Conservation (phyloP, 306 rosid genomes). For the Astragalus membranaceus region DNA sequence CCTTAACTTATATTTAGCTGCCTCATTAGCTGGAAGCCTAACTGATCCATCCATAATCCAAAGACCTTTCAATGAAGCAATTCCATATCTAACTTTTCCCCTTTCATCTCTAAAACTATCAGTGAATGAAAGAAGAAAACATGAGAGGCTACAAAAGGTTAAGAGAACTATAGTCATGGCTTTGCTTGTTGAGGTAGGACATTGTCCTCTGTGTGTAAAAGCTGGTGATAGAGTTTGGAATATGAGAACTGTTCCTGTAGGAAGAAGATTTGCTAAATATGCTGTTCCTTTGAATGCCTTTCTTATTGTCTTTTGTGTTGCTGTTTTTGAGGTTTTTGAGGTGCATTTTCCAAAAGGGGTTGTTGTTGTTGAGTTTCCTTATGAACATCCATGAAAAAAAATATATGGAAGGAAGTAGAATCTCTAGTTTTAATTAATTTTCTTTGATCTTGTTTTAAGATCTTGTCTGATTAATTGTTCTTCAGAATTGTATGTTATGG, state of each 20-base stretch:
- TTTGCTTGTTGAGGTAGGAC: slow-evolving; percentile 33
- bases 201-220: slow-evolving; percentile 55
- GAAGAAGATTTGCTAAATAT: slow-evolving; percentile 62
- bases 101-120: slow-evolving; percentile 60
- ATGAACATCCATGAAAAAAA: slow-evolving; percentile 21
- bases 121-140: slow-evolving; percentile 59
- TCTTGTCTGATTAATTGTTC: background rate
- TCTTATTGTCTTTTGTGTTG: slow-evolving; percentile 49
- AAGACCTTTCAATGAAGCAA: slow-evolving; percentile 55
- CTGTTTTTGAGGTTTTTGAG: slow-evolving; percentile 37
- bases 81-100: slow-evolving; percentile 57
- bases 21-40: slow-evolving; percentile 24
- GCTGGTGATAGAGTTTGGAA: slow-evolving; percentile 57
- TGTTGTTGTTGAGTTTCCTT: slow-evolving; percentile 20
- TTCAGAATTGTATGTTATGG: background rate
- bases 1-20: slow-evolving; percentile 35
- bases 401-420: background rate
- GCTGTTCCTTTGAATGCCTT: slow-evolving; percentile 71
- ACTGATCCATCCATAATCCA: slow-evolving; percentile 66
- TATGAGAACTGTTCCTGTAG: slow-evolving; percentile 64
- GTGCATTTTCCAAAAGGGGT: slow-evolving; percentile 32
- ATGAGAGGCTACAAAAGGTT: slow-evolving; percentile 43
- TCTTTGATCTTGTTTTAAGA: background rate
- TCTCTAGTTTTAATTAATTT: background rate
- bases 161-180: slow-evolving; percentile 40